Base-by-base conservation (phyloP, 2,329 filamentous ascomycete genomes). In the Leptographium radiaticola region DNA sequence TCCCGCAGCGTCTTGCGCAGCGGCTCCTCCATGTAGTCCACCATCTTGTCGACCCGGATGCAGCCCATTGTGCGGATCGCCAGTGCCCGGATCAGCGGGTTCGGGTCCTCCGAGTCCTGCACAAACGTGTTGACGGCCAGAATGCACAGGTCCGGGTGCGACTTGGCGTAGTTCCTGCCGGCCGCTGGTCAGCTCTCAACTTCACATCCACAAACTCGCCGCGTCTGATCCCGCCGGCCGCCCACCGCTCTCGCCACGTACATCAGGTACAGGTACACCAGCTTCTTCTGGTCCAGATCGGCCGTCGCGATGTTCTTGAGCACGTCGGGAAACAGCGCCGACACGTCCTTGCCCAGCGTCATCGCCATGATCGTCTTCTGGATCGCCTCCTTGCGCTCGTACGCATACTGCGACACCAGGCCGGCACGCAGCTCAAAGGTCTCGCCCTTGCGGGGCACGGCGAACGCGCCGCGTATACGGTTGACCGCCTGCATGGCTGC, bases 311-410 rank as follows among this genome's bases (percentile, higher is more conserved):
- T 98, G 66, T 98, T 98, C 79, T 98, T 98, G 59, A 98, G 75
- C 38, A 98, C 93, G 67, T 98, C 93, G 2, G 93, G 93, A 68
- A 98, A 98, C 59, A 98, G 75, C 54, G 90, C 87, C 53, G 93
- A 98, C 56, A 98, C 93, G 72, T 98, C 93, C 71, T 98, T 98
- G 69, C 93, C 93, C 62, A 98, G 70, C 1, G 93, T 98, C 93
- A 98, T 98, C 67, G 93, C 90, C 90, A 97, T 97, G 73, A 98
- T 98, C 60, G 93, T 98, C 78, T 95, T 97, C 68, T 98, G 93
- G 63, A 98, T 98, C 30, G 93, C 87, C 75, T 98, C 93, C 71
- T 98, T 98, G 65, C 89, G 85, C 80, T 98, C 93, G 73, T 94
- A 96, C 57, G 93, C 93, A 85, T 97, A 98, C 74, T 98, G 93